Evolutionary conservation across 768 basidiomycete species (phyloP).

Genomic region (Lepiota subincarnata): DNA sequence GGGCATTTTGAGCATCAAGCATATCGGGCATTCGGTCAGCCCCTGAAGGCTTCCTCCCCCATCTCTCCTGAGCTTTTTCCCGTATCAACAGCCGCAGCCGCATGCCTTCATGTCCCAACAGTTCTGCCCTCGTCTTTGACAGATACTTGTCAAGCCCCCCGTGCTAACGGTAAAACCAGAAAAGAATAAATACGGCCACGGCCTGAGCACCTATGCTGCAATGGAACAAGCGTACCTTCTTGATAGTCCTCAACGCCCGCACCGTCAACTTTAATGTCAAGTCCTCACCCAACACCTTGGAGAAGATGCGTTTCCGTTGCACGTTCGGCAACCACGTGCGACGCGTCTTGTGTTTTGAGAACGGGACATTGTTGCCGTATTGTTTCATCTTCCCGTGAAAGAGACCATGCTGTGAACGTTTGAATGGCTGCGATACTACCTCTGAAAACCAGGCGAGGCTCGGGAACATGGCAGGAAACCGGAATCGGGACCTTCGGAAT

Average conservation of each 20-base stretch:
- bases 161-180: constrained; percentile 32
- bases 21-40: constrained; percentile 8
- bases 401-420: constrained; percentile 74
- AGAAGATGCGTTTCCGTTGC: constrained; percentile 69
- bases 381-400: constrained; percentile 80
- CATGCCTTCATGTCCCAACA: constrained; percentile 44
- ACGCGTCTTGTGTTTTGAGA: constrained; percentile 84
- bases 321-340: constrained; percentile 88
- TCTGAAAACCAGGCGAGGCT: constrained; percentile 25
- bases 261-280: constrained; percentile 72
- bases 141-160: constrained; percentile 74
- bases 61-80: constrained; percentile 14
- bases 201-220: background rate
- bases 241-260: constrained; percentile 73
- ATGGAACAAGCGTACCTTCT: constrained; percentile 56
- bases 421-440: constrained; percentile 65
- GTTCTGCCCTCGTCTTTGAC: constrained; percentile 29
- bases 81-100: constrained; percentile 38
- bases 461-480: constrained; percentile 23
- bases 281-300: constrained; percentile 54
- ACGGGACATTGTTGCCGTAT: constrained; percentile 86
- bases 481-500: background rate
- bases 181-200: background rate
- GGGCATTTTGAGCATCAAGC: constrained; percentile 18
- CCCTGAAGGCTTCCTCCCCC: background rate